A percentile compares a stretch with the other conserved stretches of the same genome.
These are phyloP conservation scores for Sclerotinia spermophila DNA, from an alignment of 2,329 filamentous ascomycete genomes.

Conservation along the genomic window DNA sequence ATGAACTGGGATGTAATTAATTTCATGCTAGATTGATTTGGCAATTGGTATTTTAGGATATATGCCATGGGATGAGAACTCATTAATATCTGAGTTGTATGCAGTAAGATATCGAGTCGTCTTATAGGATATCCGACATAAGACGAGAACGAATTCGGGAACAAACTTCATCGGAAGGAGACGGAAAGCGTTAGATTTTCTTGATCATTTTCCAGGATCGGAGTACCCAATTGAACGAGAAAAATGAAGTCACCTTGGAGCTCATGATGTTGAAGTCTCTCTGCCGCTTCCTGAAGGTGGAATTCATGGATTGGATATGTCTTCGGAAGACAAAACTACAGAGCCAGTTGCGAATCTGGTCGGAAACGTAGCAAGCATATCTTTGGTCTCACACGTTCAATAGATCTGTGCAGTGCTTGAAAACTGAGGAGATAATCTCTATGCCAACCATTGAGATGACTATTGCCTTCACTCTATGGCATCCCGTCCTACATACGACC, in stretches of 20 bases:
- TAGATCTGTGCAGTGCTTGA: neutral
- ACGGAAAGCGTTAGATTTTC: neutral
- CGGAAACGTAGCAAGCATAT: neutral
- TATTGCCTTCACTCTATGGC: neutral
- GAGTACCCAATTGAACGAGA: neutral
- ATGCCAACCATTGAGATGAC: neutral
- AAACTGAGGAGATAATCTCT: neutral
- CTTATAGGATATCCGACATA: neutral
- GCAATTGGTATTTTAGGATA: neutral
- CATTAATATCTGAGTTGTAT: neutral
- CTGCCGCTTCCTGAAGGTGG: neutral
- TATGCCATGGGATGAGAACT: neutral
- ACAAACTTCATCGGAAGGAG: neutral
- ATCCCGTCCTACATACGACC: neutral
- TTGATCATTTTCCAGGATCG: no score
- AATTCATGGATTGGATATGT: neutral
- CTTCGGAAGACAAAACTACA: neutral
- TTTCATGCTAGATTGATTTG: neutral
- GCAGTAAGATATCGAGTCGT: neutral
- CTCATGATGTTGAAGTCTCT: neutral
- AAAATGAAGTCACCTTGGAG: neutral
- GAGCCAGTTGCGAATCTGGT: neutral
- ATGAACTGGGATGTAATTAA: neutral
- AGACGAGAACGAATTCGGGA: neutral
- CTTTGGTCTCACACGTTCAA: neutral